Conservation (phyloP, 768 basidiomycete species). For the Pulveroboletus sp. region DNA sequence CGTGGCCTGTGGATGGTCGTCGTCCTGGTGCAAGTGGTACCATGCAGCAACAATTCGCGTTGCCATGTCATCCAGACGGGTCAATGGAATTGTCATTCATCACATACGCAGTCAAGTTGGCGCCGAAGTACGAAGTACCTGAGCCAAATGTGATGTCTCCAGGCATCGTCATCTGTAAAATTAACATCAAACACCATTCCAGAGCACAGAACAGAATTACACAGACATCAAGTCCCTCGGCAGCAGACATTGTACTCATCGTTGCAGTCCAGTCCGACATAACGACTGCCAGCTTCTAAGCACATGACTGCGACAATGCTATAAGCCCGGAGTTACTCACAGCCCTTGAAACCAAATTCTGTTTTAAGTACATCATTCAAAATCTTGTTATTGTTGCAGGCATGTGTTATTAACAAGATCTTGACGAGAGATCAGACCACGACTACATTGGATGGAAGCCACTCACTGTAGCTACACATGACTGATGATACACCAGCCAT, state of each 20-base stretch:
- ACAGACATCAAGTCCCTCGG: constrained; percentile 58
- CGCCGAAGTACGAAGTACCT: constrained; percentile 50
- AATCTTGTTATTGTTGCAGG: constrained; percentile 59
- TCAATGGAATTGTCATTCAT: too few relatives aligned
- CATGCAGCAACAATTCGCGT: too few relatives aligned
- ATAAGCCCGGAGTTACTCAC: constrained; percentile 26
- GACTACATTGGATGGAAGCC: neutral
- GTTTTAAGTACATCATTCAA: constrained; percentile 60
- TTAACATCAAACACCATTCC: neutral
- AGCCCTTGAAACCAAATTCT: constrained; percentile 65
- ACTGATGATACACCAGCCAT: constrained; percentile 62
- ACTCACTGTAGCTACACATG: constrained; percentile 58
- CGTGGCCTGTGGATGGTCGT: constrained; percentile 30
- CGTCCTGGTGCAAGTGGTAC: too few relatives aligned
- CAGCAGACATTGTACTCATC: constrained; percentile 41
- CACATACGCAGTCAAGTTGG: constrained; percentile 53
- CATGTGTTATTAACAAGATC: constrained; percentile 54
- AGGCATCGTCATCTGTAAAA: constrained; percentile 64
- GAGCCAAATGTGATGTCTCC: constrained; percentile 48
- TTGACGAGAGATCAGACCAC: constrained; percentile 17
- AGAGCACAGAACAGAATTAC: neutral
- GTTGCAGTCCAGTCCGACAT: constrained; percentile 69
- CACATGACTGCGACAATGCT: neutral
- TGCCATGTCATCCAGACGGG: too few relatives aligned
- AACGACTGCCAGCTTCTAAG: constrained; percentile 32